Percentiles rank a stretch among this genome's conserved stretches.
Evolutionary conservation across 2,329 filamentous ascomycete genomes (phyloP).

Genomic region (Orbilia javanica): DNA sequence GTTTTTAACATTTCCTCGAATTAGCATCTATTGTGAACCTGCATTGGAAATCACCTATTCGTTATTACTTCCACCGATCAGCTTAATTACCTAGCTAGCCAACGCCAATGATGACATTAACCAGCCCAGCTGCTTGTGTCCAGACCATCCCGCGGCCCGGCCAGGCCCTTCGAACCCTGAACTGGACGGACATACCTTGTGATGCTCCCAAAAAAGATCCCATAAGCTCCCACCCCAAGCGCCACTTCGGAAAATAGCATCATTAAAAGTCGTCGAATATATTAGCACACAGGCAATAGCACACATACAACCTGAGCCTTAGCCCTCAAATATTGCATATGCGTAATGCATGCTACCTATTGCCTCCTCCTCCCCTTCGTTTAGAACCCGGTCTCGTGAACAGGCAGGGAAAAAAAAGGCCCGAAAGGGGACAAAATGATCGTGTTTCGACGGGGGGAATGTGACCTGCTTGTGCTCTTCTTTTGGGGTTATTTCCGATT

Average conservation of each 20-base stretch:
- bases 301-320: too few species aligned
- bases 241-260: constrained; percentile 20
- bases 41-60: neutral
- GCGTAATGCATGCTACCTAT: neutral
- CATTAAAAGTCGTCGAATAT: neutral
- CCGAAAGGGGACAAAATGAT: neutral
- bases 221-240: neutral
- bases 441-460: constrained; percentile 35
- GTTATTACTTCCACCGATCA: neutral
- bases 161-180: constrained; percentile 1
- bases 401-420: too few species aligned
- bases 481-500: neutral
- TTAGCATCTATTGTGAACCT: neutral
- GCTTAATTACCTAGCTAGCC: neutral
- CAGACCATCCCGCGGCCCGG: constrained; percentile 8
- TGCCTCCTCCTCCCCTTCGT: too few species aligned
- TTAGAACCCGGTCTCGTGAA: constrained; percentile 8
- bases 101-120: neutral
- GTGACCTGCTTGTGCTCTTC: neutral
- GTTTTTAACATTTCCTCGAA: neutral
- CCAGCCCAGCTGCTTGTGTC: neutral
- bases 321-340: neutral
- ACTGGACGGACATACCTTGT: neutral
- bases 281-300: neutral
- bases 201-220: neutral